Conservation (phyloP, 257 asterid genomes). For the Solanum verrucosum region DNA sequence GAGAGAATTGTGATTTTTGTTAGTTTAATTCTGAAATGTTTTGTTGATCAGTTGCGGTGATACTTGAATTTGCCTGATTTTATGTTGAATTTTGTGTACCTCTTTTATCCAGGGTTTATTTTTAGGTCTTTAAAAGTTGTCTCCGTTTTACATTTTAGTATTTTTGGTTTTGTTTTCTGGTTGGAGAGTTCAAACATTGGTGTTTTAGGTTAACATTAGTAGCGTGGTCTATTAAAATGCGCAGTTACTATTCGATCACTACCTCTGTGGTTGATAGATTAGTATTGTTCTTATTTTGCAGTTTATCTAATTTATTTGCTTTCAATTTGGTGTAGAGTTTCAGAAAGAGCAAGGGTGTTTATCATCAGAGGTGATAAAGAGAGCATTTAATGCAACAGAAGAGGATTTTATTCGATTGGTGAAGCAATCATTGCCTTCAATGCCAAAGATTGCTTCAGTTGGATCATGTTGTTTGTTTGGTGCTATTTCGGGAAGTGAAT, state of each 20-base stretch:
- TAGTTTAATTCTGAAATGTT: neutral
- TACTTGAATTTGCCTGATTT: neutral
- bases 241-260: neutral
- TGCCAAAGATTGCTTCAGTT: conserved; percentile 22
- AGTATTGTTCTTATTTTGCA: neutral
- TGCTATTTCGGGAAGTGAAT: conserved; percentile 1
- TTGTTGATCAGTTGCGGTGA: neutral
- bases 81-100: neutral
- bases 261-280: neutral
- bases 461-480: conserved; percentile 5
- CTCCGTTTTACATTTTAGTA: neutral
- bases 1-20: neutral
- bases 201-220: neutral
- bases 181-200: neutral
- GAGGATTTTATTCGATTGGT: conserved; percentile 17
- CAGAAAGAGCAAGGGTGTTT: conserved; percentile 9
- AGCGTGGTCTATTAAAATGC: neutral
- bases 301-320: neutral
- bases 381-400: conserved; percentile 22
- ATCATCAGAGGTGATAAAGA: conserved; percentile 18
- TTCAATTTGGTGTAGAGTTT: conserved; percentile 3
- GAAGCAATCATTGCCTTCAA: conserved; percentile 3
- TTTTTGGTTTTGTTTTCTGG: neutral
- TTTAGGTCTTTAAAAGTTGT: neutral
- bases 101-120: neutral